phyloP scores from a whole-genome alignment of 1,284 basidiomycete genomes.

The Meripilus lineatus region DNA sequence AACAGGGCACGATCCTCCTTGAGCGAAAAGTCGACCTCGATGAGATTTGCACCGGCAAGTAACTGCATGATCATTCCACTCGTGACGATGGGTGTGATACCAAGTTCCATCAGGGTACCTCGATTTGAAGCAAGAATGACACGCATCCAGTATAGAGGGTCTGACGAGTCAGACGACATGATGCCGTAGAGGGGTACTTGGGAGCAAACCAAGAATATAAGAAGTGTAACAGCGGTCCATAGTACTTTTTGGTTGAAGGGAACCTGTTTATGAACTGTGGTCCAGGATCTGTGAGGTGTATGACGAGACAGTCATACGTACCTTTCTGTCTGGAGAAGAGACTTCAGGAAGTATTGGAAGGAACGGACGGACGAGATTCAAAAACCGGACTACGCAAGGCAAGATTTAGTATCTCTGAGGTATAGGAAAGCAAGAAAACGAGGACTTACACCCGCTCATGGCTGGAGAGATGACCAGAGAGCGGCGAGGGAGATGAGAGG shows the following conservation, averaged over 20 bases:
- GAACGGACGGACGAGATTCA: conserved; percentile 95
- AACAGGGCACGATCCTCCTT: conserved; percentile 98
- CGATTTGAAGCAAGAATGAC: conserved; percentile 98
- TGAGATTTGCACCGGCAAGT: conserved; percentile 93
- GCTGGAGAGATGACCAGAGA: conserved; percentile 20
- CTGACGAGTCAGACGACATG: conserved; percentile 96
- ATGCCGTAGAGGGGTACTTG: conserved; percentile 97
- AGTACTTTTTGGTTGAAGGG: conserved; percentile 95
- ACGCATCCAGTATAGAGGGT: conserved; percentile 99
- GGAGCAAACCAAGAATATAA: conserved; percentile 97
- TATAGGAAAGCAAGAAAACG: background rate
- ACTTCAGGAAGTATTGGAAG: conserved; percentile 93
- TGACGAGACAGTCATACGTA: conserved; percentile 26
- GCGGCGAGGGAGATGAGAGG: conserved; percentile 25
- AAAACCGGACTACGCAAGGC: conserved; percentile 73
- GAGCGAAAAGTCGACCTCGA: conserved; percentile 95
- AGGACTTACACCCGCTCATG: conserved; percentile 36
- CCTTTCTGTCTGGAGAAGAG: conserved; percentile 93
- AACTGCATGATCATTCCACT: conserved; percentile 99
- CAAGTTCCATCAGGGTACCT: conserved; percentile 98
- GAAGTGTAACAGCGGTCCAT: conserved; percentile 96
- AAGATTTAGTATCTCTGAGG: conserved; percentile 4
- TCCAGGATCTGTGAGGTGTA: background rate
- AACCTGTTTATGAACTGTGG: conserved; percentile 47
- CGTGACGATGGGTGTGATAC: conserved; percentile 96